Conservation (phyloP, 23 red algal species). For the Gracilariopsis chorda region DNA sequence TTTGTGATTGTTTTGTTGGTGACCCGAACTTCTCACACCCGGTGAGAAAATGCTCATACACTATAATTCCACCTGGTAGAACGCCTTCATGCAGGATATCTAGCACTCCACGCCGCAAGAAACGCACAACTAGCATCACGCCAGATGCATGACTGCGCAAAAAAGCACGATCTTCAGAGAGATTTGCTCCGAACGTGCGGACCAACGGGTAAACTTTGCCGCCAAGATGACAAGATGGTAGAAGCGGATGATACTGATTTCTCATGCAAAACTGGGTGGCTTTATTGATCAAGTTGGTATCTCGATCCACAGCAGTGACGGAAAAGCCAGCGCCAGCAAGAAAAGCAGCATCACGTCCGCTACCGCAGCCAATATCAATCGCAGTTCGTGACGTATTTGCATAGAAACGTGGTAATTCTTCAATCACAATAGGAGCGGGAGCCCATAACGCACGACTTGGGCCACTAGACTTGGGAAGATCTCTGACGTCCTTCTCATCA, state of each 20-base stretch:
- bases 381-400: conserved; percentile 5
- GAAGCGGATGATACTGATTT: background rate
- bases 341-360: conserved; percentile 50
- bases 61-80: conserved; percentile 8
- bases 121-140: conserved; percentile 49
- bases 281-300: background rate
- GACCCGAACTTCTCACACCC: conserved; percentile 45
- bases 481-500: background rate
- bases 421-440: conserved; percentile 2
- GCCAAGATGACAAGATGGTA: background rate
- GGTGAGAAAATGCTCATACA: conserved; percentile 60
- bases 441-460: conserved; percentile 5
- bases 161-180: conserved; percentile 12
- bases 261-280: background rate
- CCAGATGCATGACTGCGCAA: conserved; percentile 3
- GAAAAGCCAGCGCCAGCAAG: background rate
- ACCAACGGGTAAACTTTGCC: background rate
- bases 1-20: conserved; percentile 34
- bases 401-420: background rate
- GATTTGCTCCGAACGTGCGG: conserved; percentile 35
- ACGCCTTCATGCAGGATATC: conserved; percentile 25
- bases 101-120: conserved; percentile 47
- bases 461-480: background rate
- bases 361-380: conserved; percentile 45
- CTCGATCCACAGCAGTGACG: conserved; percentile 57